Evolutionary conservation across 805 yeast species (phyloP).

Genomic region (Candida tammaniensis): DNA sequence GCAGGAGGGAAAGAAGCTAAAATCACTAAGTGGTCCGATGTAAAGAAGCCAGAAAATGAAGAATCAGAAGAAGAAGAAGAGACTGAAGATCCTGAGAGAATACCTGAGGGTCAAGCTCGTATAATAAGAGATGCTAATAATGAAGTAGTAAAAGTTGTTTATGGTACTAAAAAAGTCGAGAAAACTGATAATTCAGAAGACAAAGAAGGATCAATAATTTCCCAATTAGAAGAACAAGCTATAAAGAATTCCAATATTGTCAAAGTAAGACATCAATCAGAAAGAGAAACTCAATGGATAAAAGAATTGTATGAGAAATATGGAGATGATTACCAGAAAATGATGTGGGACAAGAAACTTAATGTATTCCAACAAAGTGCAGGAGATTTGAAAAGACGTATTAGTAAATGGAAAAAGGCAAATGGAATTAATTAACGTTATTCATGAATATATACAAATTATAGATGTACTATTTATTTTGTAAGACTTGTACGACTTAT

Average conservation of each 20-base stretch:
- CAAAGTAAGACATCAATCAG: constrained; percentile 57
- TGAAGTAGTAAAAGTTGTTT: constrained; percentile 60
- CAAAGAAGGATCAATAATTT: constrained; percentile 55
- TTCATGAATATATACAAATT: not conserved
- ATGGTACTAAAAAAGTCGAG: constrained; percentile 58
- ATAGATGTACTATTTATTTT: not conserved
- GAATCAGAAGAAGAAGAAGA: constrained; percentile 39
- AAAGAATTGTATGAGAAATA: constrained; percentile 62
- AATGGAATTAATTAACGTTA: constrained; percentile 18
- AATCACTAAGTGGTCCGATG: constrained; percentile 36
- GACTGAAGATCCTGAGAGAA: constrained; percentile 54
- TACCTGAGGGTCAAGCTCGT: constrained; percentile 77
- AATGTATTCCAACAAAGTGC: constrained; percentile 79
- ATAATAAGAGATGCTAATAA: constrained; percentile 67
- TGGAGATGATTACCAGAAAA: constrained; percentile 83
- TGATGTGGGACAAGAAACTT: constrained; percentile 89
- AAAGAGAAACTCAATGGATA: constrained; percentile 76
- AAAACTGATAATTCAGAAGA: constrained; percentile 23
- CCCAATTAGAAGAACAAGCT: constrained; percentile 57
- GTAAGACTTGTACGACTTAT: not conserved
- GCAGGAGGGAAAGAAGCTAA: constrained; percentile 82
- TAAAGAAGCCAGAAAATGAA: constrained; percentile 22
- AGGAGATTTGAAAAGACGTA: constrained; percentile 77
- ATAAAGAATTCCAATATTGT: constrained; percentile 44
- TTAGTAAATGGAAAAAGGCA: constrained; percentile 64